phyloP scores from a whole-genome alignment of 2,329 filamentous ascomycete genomes.

The Stachybotrys chartarum region DNA sequence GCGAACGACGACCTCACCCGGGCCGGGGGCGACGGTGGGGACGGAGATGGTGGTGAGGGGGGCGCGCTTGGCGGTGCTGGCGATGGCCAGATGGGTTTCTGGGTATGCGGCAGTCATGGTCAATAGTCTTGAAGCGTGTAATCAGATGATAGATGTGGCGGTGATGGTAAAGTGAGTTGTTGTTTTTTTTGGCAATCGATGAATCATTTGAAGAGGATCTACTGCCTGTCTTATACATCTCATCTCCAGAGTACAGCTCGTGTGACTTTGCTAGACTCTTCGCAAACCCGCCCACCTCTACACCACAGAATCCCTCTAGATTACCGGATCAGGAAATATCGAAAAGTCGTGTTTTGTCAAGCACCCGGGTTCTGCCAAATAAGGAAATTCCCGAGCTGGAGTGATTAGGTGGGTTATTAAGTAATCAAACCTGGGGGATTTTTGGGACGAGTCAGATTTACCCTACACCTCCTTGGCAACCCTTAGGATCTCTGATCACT shows the following conservation, averaged over 20 bases:
- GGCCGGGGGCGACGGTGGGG: constrained; percentile 21
- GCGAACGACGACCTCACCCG: constrained; percentile 44
- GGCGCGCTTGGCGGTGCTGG: constrained; percentile 44
- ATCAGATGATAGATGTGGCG: neutral
- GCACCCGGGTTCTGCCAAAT: neutral
- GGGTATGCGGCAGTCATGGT: constrained; percentile 7
- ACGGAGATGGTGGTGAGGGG: constrained; percentile 50
- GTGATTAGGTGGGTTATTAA: no score
- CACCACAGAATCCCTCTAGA: neutral
- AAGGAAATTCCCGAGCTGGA: neutral
- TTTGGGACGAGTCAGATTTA: no score
- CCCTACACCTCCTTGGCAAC: no score
- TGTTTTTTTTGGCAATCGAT: no score
- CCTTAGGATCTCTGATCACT: no score
- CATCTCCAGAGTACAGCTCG: no score
- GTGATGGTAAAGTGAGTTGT: neutral
- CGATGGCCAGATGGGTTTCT: constrained; percentile 58
- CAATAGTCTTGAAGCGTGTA: neutral
- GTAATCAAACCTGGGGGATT: no score
- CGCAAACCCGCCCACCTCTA: neutral
- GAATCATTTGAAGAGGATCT: no score
- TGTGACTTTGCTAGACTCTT: no score
- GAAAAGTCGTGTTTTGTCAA: neutral
- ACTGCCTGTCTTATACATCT: neutral
- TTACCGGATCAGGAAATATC: neutral